A percentile compares a stretch with the other conserved stretches of the same genome.
Evolutionary conservation across 2,329 filamentous ascomycete species (phyloP).

Genomic region (Balansia obtecta): DNA sequence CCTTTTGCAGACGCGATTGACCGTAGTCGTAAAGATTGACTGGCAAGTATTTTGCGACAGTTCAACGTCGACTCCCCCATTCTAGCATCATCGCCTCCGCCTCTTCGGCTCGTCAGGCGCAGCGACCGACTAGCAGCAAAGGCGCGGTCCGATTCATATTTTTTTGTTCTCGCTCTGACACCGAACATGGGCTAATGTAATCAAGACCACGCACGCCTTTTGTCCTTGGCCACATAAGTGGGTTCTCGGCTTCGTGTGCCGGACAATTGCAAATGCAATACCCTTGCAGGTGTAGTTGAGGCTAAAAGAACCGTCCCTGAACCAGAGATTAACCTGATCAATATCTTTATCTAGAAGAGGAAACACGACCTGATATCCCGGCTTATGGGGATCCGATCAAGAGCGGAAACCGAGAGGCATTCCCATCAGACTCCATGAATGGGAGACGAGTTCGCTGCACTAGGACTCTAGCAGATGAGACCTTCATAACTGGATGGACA

Average conservation of each 20-base stretch:
- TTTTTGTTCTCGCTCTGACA: not conserved
- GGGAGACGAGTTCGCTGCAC: not conserved
- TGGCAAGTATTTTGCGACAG: not conserved
- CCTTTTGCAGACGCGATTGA: not conserved
- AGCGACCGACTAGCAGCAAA: not conserved
- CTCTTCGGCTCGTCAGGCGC: not conserved
- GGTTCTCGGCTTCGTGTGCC: constrained; percentile 10
- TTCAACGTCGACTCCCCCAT: not conserved
- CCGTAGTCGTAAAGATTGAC: not conserved
- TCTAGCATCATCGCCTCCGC: not conserved
- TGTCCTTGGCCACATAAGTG: constrained; percentile 17
- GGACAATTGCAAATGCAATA: constrained; percentile 17
- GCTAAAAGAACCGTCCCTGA: constrained; percentile 19
- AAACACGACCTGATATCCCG: not conserved
- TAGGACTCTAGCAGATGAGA: not conserved
- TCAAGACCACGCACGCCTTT: not conserved
- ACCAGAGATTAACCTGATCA: constrained; percentile 21
- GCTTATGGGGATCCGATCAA: not conserved
- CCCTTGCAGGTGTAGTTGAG: not conserved
- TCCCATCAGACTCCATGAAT: not conserved
- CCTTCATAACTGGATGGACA: not conserved
- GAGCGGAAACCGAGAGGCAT: not conserved
- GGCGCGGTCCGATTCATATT: not conserved
- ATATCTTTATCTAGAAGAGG: not conserved
- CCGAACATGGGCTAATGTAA: not conserved